Base-by-base conservation (phyloP, 208 protist species). In the Leishmania braziliensis region DNA sequence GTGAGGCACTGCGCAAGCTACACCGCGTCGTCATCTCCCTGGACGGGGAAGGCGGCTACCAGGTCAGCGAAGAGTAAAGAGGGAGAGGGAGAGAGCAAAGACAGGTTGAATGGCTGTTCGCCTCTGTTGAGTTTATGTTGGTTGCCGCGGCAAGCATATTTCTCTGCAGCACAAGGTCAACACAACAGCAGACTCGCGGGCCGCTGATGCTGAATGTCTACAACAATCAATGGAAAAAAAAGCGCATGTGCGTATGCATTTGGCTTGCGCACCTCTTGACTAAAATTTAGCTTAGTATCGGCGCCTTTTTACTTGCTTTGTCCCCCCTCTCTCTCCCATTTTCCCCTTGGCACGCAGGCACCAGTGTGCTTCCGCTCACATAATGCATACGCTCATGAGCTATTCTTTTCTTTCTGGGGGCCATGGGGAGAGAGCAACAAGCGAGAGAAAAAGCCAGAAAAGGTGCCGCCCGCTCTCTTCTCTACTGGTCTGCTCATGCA, bases 21-120 rank as follows among this genome's bases (percentile, higher is more conserved):
- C 95, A 98, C 80, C 70, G 89, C 14, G 62, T 81, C 4, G 66
- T 97, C 1, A 66, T 98, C 46, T 79, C 80, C 10, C 77, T 98
- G 26, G 89, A 95, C 71, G 93, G 91, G 43, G 72, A 86, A 36
- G 93, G 92, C 18, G 84, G 87, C 18, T 97, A 91, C 81, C 84
- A 58, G 26, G 72, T 94, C 43, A 81, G 48, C 50, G 69, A 75
- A 36, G 77, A 74, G 75, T 75, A 51, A 29, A 60, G 65, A 60
- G 48, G 51, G 29, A 36, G 36, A 23, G 23, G 23, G 53, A 5
- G 36, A 18, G 72, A 43, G 51, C 39, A 18, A 23, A 56, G 48
- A 71, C 29, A 23, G 5, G 20, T 18, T 36, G 48, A 77, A 9
- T 20, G 46, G 36, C 16, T 62, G 50, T 26, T 23, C 29, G 33